phyloP scores from a whole-genome alignment of 495 filamentous ascomycete species.

The Monascus purpureus region DNA sequence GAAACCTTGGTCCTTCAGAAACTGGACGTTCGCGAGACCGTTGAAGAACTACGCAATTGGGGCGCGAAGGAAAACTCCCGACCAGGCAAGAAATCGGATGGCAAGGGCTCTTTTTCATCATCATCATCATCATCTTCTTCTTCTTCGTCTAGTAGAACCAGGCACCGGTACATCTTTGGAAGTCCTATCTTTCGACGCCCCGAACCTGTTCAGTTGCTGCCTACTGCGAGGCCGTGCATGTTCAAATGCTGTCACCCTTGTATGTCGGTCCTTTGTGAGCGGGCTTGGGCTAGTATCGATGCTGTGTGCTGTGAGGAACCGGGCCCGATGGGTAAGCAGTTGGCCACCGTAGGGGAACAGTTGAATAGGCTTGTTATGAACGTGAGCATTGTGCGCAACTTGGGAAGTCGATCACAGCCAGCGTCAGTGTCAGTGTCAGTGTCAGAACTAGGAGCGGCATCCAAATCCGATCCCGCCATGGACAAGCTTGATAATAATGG shows the following conservation, averaged over 20 bases:
- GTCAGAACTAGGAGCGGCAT: too few species aligned
- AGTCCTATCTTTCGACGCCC: neutral
- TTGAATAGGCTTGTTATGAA: neutral
- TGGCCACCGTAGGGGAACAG: neutral
- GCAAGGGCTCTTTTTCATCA: conserved; percentile 1
- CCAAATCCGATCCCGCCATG: too few species aligned
- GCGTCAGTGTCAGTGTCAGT: too few species aligned
- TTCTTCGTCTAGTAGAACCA: too few species aligned
- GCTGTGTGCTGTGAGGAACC: neutral
- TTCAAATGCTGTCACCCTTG: neutral
- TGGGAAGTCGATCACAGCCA: too few species aligned
- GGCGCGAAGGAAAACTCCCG: conserved; percentile 1
- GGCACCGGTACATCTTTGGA: neutral
- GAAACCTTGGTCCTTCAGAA: conserved; percentile 28
- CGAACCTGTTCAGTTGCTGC: neutral
- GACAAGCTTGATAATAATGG: too few species aligned
- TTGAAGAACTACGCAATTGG: too few species aligned
- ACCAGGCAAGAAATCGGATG: conserved; percentile 2
- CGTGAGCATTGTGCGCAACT: neutral
- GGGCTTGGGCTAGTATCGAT: neutral
- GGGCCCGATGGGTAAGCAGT: neutral
- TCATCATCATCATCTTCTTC: conserved; percentile 1
- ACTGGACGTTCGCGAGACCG: conserved; percentile 15
- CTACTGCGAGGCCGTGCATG: neutral
- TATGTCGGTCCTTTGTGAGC: neutral